phyloP scores from a whole-genome alignment of 2,329 filamentous ascomycete species.

The Stachybotrys chartarum region DNA sequence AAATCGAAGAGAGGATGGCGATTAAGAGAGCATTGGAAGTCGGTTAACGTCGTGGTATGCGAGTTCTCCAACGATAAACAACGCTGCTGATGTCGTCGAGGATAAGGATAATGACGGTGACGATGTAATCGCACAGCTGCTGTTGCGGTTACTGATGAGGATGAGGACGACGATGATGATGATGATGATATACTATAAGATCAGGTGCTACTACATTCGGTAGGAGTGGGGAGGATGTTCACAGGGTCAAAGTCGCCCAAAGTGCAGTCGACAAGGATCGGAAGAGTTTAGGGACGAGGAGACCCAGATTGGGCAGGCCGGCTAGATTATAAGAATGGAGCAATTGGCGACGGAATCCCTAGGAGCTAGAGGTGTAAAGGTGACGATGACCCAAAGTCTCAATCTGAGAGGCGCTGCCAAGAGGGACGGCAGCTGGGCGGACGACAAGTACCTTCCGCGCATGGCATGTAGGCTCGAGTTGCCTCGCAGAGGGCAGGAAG shows the following conservation, averaged over 20 bases:
- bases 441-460: too few species aligned
- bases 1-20: not conserved
- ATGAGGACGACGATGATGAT: constrained; percentile 10
- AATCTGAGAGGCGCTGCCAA: too few species aligned
- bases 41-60: too few species aligned
- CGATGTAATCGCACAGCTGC: not conserved
- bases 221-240: not conserved
- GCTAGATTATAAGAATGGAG: not conserved
- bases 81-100: not conserved
- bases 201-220: too few species aligned
- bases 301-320: not conserved
- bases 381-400: not conserved
- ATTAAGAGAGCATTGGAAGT: too few species aligned
- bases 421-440: too few species aligned
- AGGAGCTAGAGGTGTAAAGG: not conserved
- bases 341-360: too few species aligned
- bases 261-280: not conserved
- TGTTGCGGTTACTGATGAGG: not conserved
- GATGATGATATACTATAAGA: constrained; percentile 2
- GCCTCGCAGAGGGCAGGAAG: too few species aligned
- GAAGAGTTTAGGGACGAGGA: not conserved
- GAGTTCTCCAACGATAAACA: not conserved
- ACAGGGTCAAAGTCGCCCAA: not conserved
- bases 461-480: too few species aligned
- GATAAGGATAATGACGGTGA: not conserved